These are phyloP conservation scores for Rhazya stricta DNA, from an alignment of 257 asterid genomes.

Conservation along the genomic window DNA sequence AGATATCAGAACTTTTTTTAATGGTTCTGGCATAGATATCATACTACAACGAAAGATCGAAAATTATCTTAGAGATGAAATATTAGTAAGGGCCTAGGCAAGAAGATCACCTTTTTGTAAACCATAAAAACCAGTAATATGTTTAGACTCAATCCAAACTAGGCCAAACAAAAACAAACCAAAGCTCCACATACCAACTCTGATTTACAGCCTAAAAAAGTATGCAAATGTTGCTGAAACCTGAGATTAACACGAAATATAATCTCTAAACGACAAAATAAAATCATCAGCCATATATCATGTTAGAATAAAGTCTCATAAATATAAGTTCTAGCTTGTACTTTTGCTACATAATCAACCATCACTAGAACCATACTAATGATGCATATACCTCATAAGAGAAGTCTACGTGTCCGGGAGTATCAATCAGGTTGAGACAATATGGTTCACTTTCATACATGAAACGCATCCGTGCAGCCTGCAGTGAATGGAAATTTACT, in stretches of 20 bases:
- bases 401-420: constrained; percentile 99
- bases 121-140: neutral
- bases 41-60: neutral
- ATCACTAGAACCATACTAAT: neutral
- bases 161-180: neutral
- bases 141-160: constrained; percentile 4
- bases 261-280: constrained; percentile 3
- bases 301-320: neutral
- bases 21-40: neutral
- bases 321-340: neutral
- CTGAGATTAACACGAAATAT: neutral
- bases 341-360: neutral
- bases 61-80: neutral
- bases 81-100: neutral
- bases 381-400: constrained; percentile 81
- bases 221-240: neutral
- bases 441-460: constrained; percentile 57
- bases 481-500: constrained; percentile 20
- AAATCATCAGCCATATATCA: neutral
- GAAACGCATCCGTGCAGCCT: constrained; percentile 99
- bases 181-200: constrained; percentile 6
- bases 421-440: constrained; percentile 94
- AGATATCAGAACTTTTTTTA: too few relatives aligned
- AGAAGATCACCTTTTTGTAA: neutral
- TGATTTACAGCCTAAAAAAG: neutral